Base-by-base conservation (phyloP, 768 basidiomycete genomes). In the Lactarius tabidus region DNA sequence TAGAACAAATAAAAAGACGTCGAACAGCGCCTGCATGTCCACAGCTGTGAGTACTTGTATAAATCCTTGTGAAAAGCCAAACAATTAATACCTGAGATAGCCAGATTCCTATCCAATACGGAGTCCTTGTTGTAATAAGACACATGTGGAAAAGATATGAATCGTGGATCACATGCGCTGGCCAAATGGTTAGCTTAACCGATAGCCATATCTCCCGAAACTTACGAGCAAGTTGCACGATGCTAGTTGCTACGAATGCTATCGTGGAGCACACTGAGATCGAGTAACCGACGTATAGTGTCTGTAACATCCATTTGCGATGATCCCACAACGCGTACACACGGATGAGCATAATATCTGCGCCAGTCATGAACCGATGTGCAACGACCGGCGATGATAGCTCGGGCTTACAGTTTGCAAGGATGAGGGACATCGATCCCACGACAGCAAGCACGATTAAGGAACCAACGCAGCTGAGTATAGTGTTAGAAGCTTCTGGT, bases 281-380 rank as follows among this genome's bases (percentile, higher is more conserved):
- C 12, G 48, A 9, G 41, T 67, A 66, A 3, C 43, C 67, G 6
- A 60, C 2, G 38, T 41, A 35, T 12, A 63, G 57, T 20, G 57
- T 51, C 26, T 36, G 51, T 5, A 56, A 17, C 53, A 72, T 61
- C 62, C 72, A 70, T 45, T 68, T 71, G 14, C 74, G 70, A 45
- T 73, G 72, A 31, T 79, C 78, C 78, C 79, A 79, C 9, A 79
- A 71, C 9, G 73, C 70, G 43, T 75, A 72, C 5, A 80, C 76
- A 14, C 78, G 74, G 28, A 78, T 65, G 15, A 79, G 69, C 53
- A 79, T 75, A 36, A 75, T 74, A 38, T 77, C 76, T 38, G 72
- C 74, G 29, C 10, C 68, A 8, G 77, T 75, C 7, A 69, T 38
- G 29, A 23, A n/a, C 14, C 36, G 18, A 57, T 41, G n/a, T n/a